Evolutionary conservation across 495 filamentous ascomycete species (phyloP).

Genomic region (Bacidia gigantensis): DNA sequence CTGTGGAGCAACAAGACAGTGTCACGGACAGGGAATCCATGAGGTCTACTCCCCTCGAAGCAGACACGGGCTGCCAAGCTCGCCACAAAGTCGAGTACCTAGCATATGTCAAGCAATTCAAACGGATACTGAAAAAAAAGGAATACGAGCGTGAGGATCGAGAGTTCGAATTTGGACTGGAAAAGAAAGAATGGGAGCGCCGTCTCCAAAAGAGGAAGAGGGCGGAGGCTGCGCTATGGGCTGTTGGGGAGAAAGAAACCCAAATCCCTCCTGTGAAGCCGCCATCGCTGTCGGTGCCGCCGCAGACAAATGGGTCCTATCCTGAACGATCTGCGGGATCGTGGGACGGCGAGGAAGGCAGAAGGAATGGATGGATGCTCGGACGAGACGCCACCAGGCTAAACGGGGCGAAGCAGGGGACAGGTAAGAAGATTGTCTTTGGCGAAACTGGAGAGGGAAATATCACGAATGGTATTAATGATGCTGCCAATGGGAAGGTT

Average conservation of each 20-base stretch:
- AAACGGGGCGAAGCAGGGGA: not conserved
- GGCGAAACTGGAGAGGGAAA: not conserved
- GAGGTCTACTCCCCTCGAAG: too few species aligned
- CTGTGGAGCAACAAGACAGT: not conserved
- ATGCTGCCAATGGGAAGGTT: not conserved
- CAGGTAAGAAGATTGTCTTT: slow-evolving; percentile 16
- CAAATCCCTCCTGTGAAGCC: not conserved
- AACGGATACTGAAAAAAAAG: slow-evolving; percentile 21
- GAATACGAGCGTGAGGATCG: slow-evolving; percentile 25
- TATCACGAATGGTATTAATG: not conserved
- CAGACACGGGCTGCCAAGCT: slow-evolving; percentile 15
- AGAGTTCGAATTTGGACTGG: slow-evolving; percentile 21
- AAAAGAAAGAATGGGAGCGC: slow-evolving; percentile 27
- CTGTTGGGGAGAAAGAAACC: slow-evolving; percentile 20
- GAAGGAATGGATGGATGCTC: not conserved
- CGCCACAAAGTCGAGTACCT: slow-evolving; percentile 39
- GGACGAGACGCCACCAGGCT: not conserved
- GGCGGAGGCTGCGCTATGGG: slow-evolving; percentile 33
- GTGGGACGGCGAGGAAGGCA: not conserved
- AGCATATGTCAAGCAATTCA: slow-evolving; percentile 35
- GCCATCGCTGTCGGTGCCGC: not conserved
- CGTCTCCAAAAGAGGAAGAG: slow-evolving; percentile 31
- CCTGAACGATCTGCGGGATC: not conserved
- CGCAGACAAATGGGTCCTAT: not conserved
- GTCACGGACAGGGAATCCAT: not conserved